phyloP scores from a whole-genome alignment of 306 rosid species.

The Castanea sativa region DNA sequence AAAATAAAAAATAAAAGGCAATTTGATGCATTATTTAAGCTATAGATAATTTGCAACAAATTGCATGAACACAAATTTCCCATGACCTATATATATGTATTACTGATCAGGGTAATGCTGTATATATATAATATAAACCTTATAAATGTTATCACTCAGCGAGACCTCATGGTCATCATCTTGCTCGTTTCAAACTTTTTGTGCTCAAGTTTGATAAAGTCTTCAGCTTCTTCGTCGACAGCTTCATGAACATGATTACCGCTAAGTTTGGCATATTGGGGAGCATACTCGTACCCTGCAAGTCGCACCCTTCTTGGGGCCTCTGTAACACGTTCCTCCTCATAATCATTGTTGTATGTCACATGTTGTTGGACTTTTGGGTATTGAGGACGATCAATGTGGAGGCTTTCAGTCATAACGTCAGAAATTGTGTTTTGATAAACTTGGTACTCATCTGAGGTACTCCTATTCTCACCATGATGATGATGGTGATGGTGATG shows the following conservation, averaged over 20 bases:
- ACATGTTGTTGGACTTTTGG: slow-evolving; percentile 3
- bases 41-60: not conserved
- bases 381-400: not conserved
- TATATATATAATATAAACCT: not conserved
- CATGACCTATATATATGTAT: not conserved
- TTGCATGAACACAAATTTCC: not conserved
- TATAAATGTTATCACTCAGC: not conserved
- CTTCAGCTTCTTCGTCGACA: slow-evolving; percentile 60
- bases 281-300: not conserved
- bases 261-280: not conserved
- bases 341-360: slow-evolving; percentile 4
- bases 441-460: slow-evolving; percentile 12
- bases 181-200: slow-evolving; percentile 31
- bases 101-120: not conserved
- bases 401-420: slow-evolving; percentile 14
- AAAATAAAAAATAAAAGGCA: not conserved
- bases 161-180: slow-evolving; percentile 19
- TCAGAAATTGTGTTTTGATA: not conserved
- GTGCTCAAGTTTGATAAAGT: slow-evolving; percentile 59
- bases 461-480: not conserved
- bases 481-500: not conserved
- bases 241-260: slow-evolving; percentile 17
- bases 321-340: slow-evolving; percentile 10
- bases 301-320: not conserved
- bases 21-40: slow-evolving; percentile 1